These are phyloP conservation scores for Debaryomyces sp. DNA, from an alignment of 1,139 yeast genomes.

Conservation along the genomic window DNA sequence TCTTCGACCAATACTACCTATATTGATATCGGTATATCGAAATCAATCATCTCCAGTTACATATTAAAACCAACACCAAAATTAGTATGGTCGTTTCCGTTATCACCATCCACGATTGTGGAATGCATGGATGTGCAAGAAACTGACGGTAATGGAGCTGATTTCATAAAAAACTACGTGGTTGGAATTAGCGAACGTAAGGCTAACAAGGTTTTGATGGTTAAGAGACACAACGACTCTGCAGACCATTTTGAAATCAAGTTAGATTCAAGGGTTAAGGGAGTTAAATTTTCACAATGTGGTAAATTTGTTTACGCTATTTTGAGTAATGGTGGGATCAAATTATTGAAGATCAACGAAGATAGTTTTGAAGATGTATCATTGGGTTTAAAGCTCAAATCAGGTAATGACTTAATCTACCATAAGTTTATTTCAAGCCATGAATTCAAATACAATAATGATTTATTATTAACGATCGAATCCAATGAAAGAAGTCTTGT, in stretches of 20 bases:
- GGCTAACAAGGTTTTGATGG: conserved; percentile 42
- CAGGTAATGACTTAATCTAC: conserved; percentile 19
- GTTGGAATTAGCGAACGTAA: conserved; percentile 53
- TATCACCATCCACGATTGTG: conserved; percentile 62
- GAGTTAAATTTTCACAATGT: conserved; percentile 35
- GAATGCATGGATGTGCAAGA: conserved; percentile 45
- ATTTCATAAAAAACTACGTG: conserved; percentile 27
- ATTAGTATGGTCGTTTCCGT: conserved; percentile 70
- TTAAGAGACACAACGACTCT: conserved; percentile 29
- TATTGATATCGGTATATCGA: conserved; percentile 70
- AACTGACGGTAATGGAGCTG: conserved; percentile 12
- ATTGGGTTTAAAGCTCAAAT: background rate
- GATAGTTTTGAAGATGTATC: conserved; percentile 5
- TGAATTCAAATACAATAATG: conserved; percentile 19
- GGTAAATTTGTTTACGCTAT: conserved; percentile 41
- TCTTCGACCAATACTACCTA: conserved; percentile 27
- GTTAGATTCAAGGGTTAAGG: conserved; percentile 28
- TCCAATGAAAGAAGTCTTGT: conserved; percentile 15
- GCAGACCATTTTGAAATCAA: conserved; percentile 16
- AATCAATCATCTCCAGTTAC: conserved; percentile 73
- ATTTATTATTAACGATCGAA: conserved; percentile 27
- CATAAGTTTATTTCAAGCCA: conserved; percentile 24
- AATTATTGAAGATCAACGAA: conserved; percentile 27
- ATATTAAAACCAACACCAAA: conserved; percentile 81
- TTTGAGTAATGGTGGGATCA: conserved; percentile 46